A percentile compares a stretch with the other conserved stretches of the same genome.
phyloP scores from a whole-genome alignment of 1,284 basidiomycete genomes.

The Moesziomyces sp. region DNA sequence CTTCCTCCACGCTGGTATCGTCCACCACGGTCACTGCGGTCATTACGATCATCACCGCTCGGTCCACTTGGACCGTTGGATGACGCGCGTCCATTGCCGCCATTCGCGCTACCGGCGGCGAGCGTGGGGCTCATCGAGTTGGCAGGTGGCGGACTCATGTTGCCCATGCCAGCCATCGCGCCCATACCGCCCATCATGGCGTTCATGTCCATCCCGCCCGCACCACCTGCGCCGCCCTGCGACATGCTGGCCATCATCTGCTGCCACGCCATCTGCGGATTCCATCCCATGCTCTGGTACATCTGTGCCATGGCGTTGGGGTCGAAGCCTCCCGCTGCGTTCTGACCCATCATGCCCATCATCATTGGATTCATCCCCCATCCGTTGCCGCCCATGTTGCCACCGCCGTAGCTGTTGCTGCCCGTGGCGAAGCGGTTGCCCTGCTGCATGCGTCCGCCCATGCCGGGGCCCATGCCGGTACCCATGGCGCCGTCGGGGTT shows the following conservation, averaged over 20 bases:
- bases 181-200: slow-evolving; percentile 70
- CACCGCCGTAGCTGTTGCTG: slow-evolving; percentile 66
- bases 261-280: slow-evolving; percentile 65
- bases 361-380: slow-evolving; percentile 71
- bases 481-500: slow-evolving; percentile 20
- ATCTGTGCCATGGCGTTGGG: slow-evolving; percentile 72
- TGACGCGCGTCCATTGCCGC: slow-evolving; percentile 14
- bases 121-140: slow-evolving; percentile 49
- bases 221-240: slow-evolving; percentile 15
- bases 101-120: slow-evolving; percentile 20
- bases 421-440: slow-evolving; percentile 70
- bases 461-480: slow-evolving; percentile 12
- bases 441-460: slow-evolving; percentile 1
- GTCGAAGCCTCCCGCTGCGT: slow-evolving; percentile 67
- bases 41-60: slow-evolving; percentile 5
- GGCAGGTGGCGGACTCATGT: slow-evolving; percentile 29
- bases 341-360: slow-evolving; percentile 63
- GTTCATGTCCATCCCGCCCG: slow-evolving; percentile 71
- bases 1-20: slow-evolving; percentile 26
- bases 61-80: slow-evolving; percentile 3
- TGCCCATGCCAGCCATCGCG: slow-evolving; percentile 54
- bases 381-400: slow-evolving; percentile 72
- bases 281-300: slow-evolving; percentile 72
- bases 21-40: slow-evolving; percentile 1
- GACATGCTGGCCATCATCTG: slow-evolving; percentile 61